These are phyloP conservation scores for Colletotrichum tofieldiae DNA, from an alignment of 2,329 filamentous ascomycete species.

Conservation along the genomic window DNA sequence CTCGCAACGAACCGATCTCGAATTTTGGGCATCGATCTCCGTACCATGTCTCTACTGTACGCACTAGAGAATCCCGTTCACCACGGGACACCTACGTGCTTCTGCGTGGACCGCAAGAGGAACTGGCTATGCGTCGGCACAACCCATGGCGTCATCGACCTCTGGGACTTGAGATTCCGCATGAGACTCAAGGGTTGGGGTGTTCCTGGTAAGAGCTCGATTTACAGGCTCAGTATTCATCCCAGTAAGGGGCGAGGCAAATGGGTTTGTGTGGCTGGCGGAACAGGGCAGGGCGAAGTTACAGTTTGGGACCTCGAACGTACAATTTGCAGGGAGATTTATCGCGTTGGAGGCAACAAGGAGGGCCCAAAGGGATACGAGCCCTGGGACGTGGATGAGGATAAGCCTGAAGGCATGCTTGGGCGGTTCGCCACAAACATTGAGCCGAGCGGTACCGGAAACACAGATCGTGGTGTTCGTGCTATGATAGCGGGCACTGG, in stretches of 20 bases:
- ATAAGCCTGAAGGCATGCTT: slow-evolving; percentile 89
- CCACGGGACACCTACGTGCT: slow-evolving; percentile 92
- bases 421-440: slow-evolving; percentile 85
- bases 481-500: slow-evolving; percentile 83
- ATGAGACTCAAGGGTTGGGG: slow-evolving; percentile 92
- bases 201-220: slow-evolving; percentile 83
- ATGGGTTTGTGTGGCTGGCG: slow-evolving; percentile 91
- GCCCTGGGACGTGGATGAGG: slow-evolving; percentile 91
- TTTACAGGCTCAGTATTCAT: slow-evolving; percentile 85
- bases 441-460: slow-evolving; percentile 71
- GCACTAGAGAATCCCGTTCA: slow-evolving; percentile 89
- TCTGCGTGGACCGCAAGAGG: slow-evolving; percentile 87
- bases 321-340: slow-evolving; percentile 88
- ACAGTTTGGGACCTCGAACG: slow-evolving; percentile 98
- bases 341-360: slow-evolving; percentile 77
- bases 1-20: slow-evolving; percentile 90
- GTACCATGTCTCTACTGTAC: slow-evolving; percentile 88
- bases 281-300: slow-evolving; percentile 88
- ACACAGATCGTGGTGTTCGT: slow-evolving; percentile 78
- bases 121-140: slow-evolving; percentile 96
- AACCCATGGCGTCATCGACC: slow-evolving; percentile 90
- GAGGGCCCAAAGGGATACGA: slow-evolving; percentile 79
- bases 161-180: slow-evolving; percentile 98
- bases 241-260: slow-evolving; percentile 84
- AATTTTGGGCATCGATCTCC: slow-evolving; percentile 87